Base-by-base conservation (phyloP, 352 stramenopile genomes). In the Lagenidium sp. region DNA sequence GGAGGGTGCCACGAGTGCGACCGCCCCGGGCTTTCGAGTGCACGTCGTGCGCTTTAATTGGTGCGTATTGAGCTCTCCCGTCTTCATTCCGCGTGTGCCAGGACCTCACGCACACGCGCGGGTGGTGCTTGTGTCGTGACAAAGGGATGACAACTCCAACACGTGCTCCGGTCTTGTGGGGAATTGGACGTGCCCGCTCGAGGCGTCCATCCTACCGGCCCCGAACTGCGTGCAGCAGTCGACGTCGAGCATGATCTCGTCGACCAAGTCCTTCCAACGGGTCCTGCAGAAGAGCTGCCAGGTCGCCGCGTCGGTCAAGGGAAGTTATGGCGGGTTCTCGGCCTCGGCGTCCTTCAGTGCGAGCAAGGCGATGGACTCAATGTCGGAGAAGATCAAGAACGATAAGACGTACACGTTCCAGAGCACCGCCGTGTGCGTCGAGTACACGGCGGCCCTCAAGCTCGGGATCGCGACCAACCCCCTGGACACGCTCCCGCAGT, bases 181-280 rank as follows among this genome's bases (percentile, higher is more conserved):
- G 19, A 55, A 59, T 45, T 59, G 49, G 55, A 48, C 51, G 2
- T 60, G 56, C 29, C 51, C 56, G 6, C 47, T 44, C 1, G 46
- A 65, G 31, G 41, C 47, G 7, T 42, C 51, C 4, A 52, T 65
- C n/a, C 35, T 65, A 18, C 51, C 56, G 6, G 38, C 50, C 29
- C 37, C 43, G 28, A 65, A 51, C 35, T 65, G 56, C 36, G 48
- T 55, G 16, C 56, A 60, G 39, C 51, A 65, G 28, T 65, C 56
- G 8, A 57, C 56, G 8, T 56, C 50, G 2, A 57, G 47, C 38
- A 41, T 44, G 29, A 60, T 60, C 37, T 46, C 46, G 6, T 65
- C 46, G 3, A 60, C 56, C 18, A 57, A 57, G 38, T 48, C 50
- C 4, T 65, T 60, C 43, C 56, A 65, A 36, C 41, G 45, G 13